phyloP scores from a whole-genome alignment of 345 rosid genomes.

The Acer yangbiense region DNA sequence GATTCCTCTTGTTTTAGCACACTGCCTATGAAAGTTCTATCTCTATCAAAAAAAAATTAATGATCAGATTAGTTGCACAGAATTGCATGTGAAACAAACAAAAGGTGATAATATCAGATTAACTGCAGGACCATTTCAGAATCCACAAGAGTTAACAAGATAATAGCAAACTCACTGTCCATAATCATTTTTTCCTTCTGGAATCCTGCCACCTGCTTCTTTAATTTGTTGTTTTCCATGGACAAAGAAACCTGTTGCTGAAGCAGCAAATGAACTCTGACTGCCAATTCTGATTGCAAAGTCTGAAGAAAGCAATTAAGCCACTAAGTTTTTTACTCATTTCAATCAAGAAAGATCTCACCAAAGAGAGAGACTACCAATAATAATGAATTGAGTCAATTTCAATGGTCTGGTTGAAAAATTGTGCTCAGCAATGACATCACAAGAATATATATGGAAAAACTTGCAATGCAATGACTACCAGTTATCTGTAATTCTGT shows the following conservation, averaged over 20 bases:
- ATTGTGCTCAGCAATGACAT: not conserved
- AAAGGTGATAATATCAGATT: not conserved
- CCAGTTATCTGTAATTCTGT: not conserved
- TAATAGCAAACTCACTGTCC: conserved; percentile 45
- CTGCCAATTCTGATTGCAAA: conserved; percentile 60
- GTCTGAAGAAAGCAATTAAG: conserved; percentile 38
- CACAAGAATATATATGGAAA: not conserved
- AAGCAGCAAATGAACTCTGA: conserved; percentile 53
- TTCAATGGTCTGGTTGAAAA: not conserved
- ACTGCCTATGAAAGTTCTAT: not conserved
- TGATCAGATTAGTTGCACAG: not conserved
- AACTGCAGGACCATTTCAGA: not conserved
- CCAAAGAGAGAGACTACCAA: not conserved
- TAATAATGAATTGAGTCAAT: not conserved
- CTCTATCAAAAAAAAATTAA: not conserved
- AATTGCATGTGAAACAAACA: not conserved
- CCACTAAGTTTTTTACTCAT: not conserved
- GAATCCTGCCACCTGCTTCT: conserved; percentile 56
- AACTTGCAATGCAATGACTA: not conserved
- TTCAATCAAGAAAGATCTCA: not conserved
- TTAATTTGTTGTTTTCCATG: conserved; percentile 61
- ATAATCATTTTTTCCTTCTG: conserved; percentile 56
- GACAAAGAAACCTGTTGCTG: conserved; percentile 62
- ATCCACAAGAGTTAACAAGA: conserved; percentile 5
- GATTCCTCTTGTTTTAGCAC: not conserved